These are phyloP conservation scores for Selaginella moellendorffii DNA, from an alignment of 75 land plant species.

Conservation along the genomic window DNA sequence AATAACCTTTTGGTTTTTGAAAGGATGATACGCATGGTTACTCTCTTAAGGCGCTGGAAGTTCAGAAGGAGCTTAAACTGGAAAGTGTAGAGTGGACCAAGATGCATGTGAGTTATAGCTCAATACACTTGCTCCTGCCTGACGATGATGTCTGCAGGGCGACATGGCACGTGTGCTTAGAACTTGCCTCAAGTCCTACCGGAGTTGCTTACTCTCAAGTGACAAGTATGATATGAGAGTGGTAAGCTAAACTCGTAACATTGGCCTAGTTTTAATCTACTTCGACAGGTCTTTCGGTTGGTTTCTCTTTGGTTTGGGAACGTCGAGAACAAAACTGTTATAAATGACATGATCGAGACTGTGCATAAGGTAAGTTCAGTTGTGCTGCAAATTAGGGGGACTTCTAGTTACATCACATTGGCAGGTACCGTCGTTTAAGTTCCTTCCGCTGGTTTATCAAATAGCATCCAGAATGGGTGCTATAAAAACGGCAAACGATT, in stretches of 20 bases:
- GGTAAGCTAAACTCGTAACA: conserved; percentile 30
- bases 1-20: not conserved
- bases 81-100: conserved; percentile 83
- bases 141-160: conserved; percentile 31
- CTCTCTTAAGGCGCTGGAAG: conserved; percentile 64
- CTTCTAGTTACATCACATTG: not conserved
- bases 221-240: conserved; percentile 88
- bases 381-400: not conserved
- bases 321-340: conserved; percentile 43
- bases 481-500: conserved; percentile 41
- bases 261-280: not conserved
- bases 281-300: conserved; percentile 74
- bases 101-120: too few species aligned
- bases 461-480: conserved; percentile 90
- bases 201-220: conserved; percentile 53
- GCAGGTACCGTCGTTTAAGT: conserved; percentile 92
- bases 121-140: too few species aligned
- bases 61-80: conserved; percentile 78
- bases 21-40: conserved; percentile 74
- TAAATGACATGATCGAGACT: conserved; percentile 56
- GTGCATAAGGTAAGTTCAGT: conserved; percentile 44
- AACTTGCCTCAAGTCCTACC: conserved; percentile 65
- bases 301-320: conserved; percentile 92
- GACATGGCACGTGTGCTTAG: conserved; percentile 65
- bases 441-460: conserved; percentile 88